Conservation (phyloP, 768 basidiomycete genomes). For the Chalciporus sphaerocephalus region DNA sequence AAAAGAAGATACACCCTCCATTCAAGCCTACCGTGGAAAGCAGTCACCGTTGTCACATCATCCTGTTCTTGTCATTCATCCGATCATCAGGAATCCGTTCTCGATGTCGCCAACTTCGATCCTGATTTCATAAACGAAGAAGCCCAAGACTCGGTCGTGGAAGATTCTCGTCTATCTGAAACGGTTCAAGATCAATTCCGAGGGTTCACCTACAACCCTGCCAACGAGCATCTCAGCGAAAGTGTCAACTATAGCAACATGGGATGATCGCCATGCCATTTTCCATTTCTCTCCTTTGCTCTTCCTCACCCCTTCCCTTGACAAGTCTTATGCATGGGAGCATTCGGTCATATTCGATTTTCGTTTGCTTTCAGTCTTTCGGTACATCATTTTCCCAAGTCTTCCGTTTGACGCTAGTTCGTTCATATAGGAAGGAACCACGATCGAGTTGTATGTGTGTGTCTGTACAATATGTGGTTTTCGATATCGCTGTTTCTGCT, state of each 20-base stretch:
- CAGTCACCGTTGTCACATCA: constrained; percentile 4
- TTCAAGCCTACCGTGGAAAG: constrained; percentile 96
- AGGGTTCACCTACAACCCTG: constrained; percentile 86
- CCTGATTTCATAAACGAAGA: constrained; percentile 96
- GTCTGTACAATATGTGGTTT: not conserved
- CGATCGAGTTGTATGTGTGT: too few relatives aligned
- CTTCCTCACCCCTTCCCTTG: not conserved
- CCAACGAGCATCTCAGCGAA: constrained; percentile 80
- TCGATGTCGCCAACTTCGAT: constrained; percentile 97
- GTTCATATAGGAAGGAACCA: too few relatives aligned
- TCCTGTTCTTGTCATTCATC: constrained; percentile 1
- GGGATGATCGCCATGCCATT: constrained; percentile 18
- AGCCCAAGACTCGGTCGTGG: constrained; percentile 93
- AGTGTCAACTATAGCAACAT: constrained; percentile 61
- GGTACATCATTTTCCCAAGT: too few relatives aligned
- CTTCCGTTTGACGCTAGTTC: too few relatives aligned
- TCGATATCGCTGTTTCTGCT: not conserved
- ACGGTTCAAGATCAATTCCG: constrained; percentile 96
- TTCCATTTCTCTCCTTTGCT: not conserved
- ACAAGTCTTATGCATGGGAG: not conserved
- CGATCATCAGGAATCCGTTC: constrained; percentile 67
- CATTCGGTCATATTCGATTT: not conserved
- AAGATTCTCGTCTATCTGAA: constrained; percentile 86
- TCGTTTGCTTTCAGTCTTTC: too few relatives aligned
- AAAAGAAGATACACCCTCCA: constrained; percentile 94